Base-by-base conservation (phyloP, 768 basidiomycete species). In the Podaxis sp. region DNA sequence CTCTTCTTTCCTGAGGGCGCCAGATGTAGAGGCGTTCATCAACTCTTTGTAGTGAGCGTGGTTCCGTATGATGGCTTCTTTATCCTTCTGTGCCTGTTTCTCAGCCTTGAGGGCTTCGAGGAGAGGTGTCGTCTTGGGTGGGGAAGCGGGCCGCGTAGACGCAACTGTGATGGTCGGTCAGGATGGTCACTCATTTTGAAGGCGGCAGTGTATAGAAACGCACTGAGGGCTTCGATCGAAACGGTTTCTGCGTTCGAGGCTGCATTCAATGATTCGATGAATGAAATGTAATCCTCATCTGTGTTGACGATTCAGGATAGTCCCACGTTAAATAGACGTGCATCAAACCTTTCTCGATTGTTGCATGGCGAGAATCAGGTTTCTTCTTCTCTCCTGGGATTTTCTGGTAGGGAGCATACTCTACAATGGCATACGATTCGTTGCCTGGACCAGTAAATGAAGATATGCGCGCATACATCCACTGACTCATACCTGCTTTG, bases 351-450 rank as follows among this genome's bases (percentile, higher is more conserved):
- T 91, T 86, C 65, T 95, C 93, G 57, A 99, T 96, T 0, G 95
- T 96, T 0, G 84, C 92, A 65, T 87, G 88, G 23, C 93, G 79
- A 37, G 82, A 82, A 67, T 99, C 96, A 0, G 72, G 70, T 74
- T 96, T 98, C 74, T 76, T 78, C 72, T 86, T 87, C 72, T 89
- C 86, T 0, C 81, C 69, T 0, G 95, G 92, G 10, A 89, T 73
- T 69, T 94, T 97, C 71, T 94, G 95, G 64, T 89, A 92, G 4
- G 95, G 93, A 0, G 97, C 91, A 68, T 91, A 98, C 73, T 99
- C 96, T 5, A 99, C 94, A 3, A 97, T 79, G 1, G 92, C 95
- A 52, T 88, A 81, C 1, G 86, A 91, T 70, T 96, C 93, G 67
- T 88, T 89, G 14, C 96, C 96, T 96, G 65, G 4, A 21, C n/a